A percentile compares a stretch with the other conserved stretches of the same genome.
These are phyloP conservation scores for Coniferiporia weirii DNA, from an alignment of 1,284 basidiomycete species.

Conservation along the genomic window DNA sequence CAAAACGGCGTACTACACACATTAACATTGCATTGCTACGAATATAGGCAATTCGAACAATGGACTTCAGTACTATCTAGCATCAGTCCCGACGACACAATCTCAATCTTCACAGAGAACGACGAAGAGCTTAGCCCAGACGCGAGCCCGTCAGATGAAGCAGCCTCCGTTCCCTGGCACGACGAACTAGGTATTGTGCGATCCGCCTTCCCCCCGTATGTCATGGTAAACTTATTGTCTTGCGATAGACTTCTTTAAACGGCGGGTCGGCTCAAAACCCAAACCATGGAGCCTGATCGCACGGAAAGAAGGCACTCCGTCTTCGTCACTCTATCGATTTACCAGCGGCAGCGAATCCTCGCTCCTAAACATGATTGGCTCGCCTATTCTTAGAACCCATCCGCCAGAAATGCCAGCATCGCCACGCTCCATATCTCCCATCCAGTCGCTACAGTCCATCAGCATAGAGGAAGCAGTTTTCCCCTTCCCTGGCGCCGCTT, in stretches of 20 bases:
- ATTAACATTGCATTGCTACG: background rate
- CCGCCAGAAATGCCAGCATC: background rate
- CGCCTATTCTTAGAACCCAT: background rate
- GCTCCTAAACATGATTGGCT: background rate
- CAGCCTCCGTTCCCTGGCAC: background rate
- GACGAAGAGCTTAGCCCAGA: background rate
- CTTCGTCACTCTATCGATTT: conserved; percentile 9
- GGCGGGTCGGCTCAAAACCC: conserved; percentile 1
- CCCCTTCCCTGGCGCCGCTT: background rate
- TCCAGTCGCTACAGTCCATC: background rate
- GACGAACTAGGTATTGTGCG: conserved; percentile 12
- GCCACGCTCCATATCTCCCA: conserved; percentile 4
- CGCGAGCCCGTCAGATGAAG: background rate
- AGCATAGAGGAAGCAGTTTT: background rate
- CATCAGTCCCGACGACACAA: background rate
- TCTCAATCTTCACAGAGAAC: background rate
- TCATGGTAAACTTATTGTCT: background rate
- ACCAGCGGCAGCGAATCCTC: conserved; percentile 8
- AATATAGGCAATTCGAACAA: background rate
- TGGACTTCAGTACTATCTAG: background rate
- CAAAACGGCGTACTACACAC: background rate
- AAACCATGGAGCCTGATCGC: conserved; percentile 17
- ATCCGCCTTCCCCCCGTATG: background rate
- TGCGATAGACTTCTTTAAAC: background rate
- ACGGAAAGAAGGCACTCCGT: conserved; percentile 5